These are phyloP conservation scores for Coprinopsis cinerea DNA, from an alignment of 768 basidiomycete genomes.

Conservation along the genomic window DNA sequence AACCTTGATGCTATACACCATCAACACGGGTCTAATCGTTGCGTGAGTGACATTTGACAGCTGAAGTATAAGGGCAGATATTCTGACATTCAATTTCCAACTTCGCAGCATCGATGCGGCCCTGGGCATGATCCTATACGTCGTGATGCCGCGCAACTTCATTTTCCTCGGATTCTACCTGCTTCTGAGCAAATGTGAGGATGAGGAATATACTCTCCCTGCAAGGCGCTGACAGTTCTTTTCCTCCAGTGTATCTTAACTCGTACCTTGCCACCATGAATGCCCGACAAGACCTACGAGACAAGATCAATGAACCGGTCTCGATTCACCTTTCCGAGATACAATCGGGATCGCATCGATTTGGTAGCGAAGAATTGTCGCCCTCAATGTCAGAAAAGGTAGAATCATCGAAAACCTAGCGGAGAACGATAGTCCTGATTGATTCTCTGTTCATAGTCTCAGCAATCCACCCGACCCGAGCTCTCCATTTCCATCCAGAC, in stretches of 20 bases:
- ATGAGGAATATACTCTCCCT: background rate
- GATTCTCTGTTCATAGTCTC: too few species aligned
- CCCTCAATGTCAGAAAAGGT: background rate
- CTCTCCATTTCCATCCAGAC: background rate
- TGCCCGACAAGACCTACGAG: background rate
- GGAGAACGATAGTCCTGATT: too few species aligned
- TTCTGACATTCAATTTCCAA: background rate
- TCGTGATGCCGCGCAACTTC: conserved; percentile 49
- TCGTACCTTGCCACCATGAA: background rate
- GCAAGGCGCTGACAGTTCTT: too few species aligned
- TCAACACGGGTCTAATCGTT: conserved; percentile 48
- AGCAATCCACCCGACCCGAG: background rate
- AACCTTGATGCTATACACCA: conserved; percentile 42
- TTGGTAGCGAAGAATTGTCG: background rate
- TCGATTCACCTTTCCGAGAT: background rate
- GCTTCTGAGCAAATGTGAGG: conserved; percentile 47
- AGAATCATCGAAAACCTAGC: too few species aligned
- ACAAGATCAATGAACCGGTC: background rate
- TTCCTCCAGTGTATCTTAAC: background rate
- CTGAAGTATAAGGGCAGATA: background rate
- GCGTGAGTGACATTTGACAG: conserved; percentile 26
- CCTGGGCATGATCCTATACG: conserved; percentile 40
- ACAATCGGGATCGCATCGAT: background rate
- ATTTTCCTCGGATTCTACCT: conserved; percentile 51
- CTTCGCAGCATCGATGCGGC: conserved; percentile 37